A percentile compares a stretch with the other conserved stretches of the same genome.
Evolutionary conservation across 352 stramenopile genomes (phyloP).

Genomic region (Phytophthora hybrid): DNA sequence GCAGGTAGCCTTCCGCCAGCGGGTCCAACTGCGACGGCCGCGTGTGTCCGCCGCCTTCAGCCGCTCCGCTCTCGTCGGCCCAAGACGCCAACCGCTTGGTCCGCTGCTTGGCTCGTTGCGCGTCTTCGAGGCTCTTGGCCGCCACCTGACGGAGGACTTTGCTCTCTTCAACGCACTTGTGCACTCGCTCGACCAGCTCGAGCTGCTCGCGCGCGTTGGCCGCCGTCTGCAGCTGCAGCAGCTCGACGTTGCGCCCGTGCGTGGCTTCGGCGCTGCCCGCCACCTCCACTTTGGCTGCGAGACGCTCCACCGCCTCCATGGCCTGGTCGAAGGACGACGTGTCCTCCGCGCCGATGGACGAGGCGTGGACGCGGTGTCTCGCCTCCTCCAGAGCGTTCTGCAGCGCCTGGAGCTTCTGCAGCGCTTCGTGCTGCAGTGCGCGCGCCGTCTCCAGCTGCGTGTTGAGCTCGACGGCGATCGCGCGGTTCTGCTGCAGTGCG

Average conservation of each 20-base stretch:
- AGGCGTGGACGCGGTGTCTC: conserved; percentile 50
- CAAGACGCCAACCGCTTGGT: conserved; percentile 65
- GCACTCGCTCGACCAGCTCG: conserved; percentile 39
- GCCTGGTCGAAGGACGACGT: conserved; percentile 25
- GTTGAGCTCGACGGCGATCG: conserved; percentile 37
- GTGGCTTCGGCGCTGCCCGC: conserved; percentile 58
- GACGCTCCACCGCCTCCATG: conserved; percentile 43
- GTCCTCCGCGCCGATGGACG: conserved; percentile 23
- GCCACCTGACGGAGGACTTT: conserved; percentile 55
- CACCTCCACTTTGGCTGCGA: conserved; percentile 71
- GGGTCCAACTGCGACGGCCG: conserved; percentile 70
- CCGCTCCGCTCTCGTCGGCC: conserved; percentile 34
- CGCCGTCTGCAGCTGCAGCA: conserved; percentile 33
- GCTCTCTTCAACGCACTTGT: conserved; percentile 46
- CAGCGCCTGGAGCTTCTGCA: conserved; percentile 36
- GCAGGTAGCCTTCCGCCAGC: conserved; percentile 74
- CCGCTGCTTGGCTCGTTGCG: conserved; percentile 65
- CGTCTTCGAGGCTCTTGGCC: conserved; percentile 58
- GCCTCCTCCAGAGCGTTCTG: conserved; percentile 39
- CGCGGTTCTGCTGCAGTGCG: conserved; percentile 41
- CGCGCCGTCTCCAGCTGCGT: conserved; percentile 40
- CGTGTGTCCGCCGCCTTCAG: conserved; percentile 9
- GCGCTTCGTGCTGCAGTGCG: conserved; percentile 41
- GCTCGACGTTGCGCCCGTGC: conserved; percentile 40
- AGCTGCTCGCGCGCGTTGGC: conserved; percentile 34